Evolutionary conservation across 306 rosid species (phyloP).

Genomic region (Mimosa pudica): DNA sequence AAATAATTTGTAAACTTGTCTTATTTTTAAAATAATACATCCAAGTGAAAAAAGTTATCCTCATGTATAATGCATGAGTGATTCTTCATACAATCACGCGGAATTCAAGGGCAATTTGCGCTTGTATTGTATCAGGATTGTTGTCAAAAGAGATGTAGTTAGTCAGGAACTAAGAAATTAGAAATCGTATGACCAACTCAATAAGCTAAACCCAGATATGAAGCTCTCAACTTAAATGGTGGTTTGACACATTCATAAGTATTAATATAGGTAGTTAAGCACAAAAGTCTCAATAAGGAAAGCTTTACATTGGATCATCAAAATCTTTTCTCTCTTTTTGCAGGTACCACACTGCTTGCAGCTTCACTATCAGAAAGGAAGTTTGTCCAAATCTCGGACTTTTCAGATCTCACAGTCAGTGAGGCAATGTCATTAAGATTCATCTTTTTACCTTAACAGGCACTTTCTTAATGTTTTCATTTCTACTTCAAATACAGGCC

Average conservation of each 20-base stretch:
- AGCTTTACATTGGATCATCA: neutral
- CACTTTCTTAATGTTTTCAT: neutral
- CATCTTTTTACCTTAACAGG: neutral
- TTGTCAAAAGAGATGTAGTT: neutral
- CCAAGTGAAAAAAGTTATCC: neutral
- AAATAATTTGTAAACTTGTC: slow-evolving; percentile 17
- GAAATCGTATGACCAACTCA: neutral
- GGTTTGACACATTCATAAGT: neutral
- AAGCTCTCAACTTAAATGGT: neutral
- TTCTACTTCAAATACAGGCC: neutral
- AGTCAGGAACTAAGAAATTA: neutral
- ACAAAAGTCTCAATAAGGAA: neutral
- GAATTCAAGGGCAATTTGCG: neutral
- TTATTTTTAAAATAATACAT: neutral
- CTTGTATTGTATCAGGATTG: neutral
- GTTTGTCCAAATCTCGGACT: neutral
- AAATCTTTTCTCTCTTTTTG: neutral
- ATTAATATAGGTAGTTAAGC: neutral
- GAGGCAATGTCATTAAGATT: neutral
- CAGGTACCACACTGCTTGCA: neutral
- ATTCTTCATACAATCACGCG: neutral
- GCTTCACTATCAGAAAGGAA: neutral
- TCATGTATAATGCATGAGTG: slow-evolving; percentile 15
- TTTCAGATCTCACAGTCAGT: neutral
- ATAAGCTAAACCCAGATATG: neutral